Conservation (phyloP, 2,329 filamentous ascomycete genomes). For the Curvularia verruculosa region DNA sequence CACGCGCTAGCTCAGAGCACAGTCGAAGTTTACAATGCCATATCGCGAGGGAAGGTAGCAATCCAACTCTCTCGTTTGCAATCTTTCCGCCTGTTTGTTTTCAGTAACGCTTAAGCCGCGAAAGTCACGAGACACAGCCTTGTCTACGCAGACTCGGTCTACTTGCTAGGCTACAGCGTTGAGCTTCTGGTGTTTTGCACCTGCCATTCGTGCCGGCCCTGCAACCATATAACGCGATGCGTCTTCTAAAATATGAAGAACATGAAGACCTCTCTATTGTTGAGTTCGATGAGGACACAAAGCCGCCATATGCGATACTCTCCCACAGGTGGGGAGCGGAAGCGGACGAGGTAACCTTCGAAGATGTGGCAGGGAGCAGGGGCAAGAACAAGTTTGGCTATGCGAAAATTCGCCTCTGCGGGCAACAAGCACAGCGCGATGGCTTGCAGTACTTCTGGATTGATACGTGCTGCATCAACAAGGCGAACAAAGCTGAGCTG, state of each 20-base stretch:
- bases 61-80: too few species aligned
- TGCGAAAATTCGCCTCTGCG: slow-evolving; percentile 4
- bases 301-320: slow-evolving; percentile 28
- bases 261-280: slow-evolving; percentile 11
- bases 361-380: slow-evolving; percentile 18
- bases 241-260: slow-evolving; percentile 17
- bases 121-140: too few species aligned
- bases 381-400: slow-evolving; percentile 10
- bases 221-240: slow-evolving; percentile 14
- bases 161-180: too few species aligned
- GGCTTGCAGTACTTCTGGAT: background rate
- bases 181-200: too few species aligned
- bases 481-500: background rate
- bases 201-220: background rate
- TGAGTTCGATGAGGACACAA: slow-evolving; percentile 1
- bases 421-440: slow-evolving; percentile 1
- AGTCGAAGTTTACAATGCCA: too few species aligned
- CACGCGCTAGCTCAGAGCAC: too few species aligned
- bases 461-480: slow-evolving; percentile 4
- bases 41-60: too few species aligned
- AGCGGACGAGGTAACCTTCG: slow-evolving; percentile 34
- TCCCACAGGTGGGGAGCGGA: slow-evolving; percentile 37
- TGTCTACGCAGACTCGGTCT: too few species aligned
- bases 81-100: too few species aligned
- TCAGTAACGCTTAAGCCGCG: too few species aligned